Evolutionary conservation across 371 early-diverging fungal species (phyloP).

Genomic region (Conidiobolus incongruus): DNA sequence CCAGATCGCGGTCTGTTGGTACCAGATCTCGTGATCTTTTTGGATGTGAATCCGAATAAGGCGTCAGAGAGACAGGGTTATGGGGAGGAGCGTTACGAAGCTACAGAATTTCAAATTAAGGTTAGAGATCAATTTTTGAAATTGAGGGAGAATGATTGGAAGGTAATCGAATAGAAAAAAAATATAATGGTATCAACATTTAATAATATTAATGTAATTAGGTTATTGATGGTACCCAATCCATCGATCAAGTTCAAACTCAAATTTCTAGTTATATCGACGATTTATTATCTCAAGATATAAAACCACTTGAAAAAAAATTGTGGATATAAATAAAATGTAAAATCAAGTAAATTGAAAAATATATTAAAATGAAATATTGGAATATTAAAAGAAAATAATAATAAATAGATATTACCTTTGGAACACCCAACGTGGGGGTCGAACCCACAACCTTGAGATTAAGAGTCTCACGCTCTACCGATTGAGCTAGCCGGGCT

Average conservation of each 20-base stretch:
- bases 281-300: no score
- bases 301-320: no score
- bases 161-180: slow-evolving; percentile 14
- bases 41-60: slow-evolving; percentile 64
- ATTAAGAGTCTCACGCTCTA: slow-evolving; percentile 77
- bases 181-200: background rate
- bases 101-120: slow-evolving; percentile 55
- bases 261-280: no score
- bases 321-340: no score
- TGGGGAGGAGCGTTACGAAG: slow-evolving; percentile 93
- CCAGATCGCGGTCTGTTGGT: slow-evolving; percentile 70
- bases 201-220: background rate
- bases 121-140: slow-evolving; percentile 35
- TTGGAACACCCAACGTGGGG: no score
- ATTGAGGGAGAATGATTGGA: slow-evolving; percentile 32
- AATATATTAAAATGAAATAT: no score
- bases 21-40: slow-evolving; percentile 78
- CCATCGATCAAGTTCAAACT: no score
- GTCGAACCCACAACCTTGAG: no score
- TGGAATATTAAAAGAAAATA: no score
- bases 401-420: no score
- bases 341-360: no score
- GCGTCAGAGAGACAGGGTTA: slow-evolving; percentile 65
- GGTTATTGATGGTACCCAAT: background rate
- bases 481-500: slow-evolving; percentile 85